Conservation (phyloP, 2,329 filamentous ascomycete species). For the Pseudogymnoascus sp. region DNA sequence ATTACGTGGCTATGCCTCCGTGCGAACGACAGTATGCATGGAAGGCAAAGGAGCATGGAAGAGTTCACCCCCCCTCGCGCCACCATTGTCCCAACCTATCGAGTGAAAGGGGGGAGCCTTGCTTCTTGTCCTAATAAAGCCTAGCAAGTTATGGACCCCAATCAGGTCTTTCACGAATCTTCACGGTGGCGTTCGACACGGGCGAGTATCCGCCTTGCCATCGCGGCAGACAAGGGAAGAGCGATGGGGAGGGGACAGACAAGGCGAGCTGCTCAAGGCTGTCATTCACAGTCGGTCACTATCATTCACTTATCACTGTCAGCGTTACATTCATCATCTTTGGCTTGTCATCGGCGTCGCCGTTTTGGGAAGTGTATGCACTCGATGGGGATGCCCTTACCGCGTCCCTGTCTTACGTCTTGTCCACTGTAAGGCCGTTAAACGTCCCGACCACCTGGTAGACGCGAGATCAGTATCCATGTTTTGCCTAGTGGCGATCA, state of each 20-base stretch:
- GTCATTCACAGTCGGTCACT: too few species aligned
- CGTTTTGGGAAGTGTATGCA: not conserved
- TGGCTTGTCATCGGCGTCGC: not conserved
- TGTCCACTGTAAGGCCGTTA: not conserved
- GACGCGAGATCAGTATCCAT: not conserved
- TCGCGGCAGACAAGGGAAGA: not conserved
- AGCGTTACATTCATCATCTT: not conserved
- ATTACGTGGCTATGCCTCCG: not conserved
- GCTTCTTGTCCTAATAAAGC: not conserved
- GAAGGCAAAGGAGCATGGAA: not conserved
- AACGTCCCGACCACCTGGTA: not conserved
- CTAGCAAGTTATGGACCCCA: not conserved
- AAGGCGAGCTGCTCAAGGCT: not conserved
- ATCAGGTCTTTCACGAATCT: not conserved
- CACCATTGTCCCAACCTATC: too few species aligned
- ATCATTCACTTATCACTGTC: not conserved
- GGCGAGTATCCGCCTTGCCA: not conserved
- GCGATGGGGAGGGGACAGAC: too few species aligned
- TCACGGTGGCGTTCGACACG: not conserved
- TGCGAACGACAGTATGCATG: not conserved
- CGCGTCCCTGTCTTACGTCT: not conserved
- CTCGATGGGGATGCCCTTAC: not conserved
- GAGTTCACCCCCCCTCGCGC: not conserved
- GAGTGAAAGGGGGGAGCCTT: not conserved
- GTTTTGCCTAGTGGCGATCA: not conserved